Evolutionary conservation across 2,329 filamentous ascomycete species (phyloP).

Genomic region (Colletotrichum sp.): DNA sequence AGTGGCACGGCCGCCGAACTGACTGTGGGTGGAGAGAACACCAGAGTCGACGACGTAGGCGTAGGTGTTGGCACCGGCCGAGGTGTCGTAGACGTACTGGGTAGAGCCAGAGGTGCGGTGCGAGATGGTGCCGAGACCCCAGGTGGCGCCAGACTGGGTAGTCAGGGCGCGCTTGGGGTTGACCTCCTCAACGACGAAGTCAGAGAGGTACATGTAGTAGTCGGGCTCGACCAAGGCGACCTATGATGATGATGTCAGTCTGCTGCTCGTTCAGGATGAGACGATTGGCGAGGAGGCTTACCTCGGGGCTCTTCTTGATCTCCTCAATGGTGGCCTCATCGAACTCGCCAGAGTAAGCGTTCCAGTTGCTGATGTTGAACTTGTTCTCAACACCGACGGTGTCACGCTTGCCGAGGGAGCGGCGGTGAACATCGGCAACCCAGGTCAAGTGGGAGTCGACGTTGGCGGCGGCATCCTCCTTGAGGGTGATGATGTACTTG

Average conservation of each 20-base stretch:
- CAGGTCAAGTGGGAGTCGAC: slow-evolving; percentile 31
- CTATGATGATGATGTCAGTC: slow-evolving; percentile 31
- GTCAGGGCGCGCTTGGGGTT: slow-evolving; percentile 20
- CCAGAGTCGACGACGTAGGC: slow-evolving; percentile 63
- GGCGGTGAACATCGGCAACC: slow-evolving; percentile 35
- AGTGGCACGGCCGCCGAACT: slow-evolving; percentile 48
- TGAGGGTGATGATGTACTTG: slow-evolving; percentile 54
- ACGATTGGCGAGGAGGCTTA: slow-evolving; percentile 36
- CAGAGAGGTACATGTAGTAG: slow-evolving; percentile 29
- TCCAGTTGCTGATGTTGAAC: slow-evolving; percentile 34
- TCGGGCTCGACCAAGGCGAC: slow-evolving; percentile 38
- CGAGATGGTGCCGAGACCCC: slow-evolving; percentile 52
- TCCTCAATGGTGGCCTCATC: slow-evolving; percentile 42
- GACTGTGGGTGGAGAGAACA: slow-evolving; percentile 48
- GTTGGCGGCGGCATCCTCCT: slow-evolving; percentile 34
- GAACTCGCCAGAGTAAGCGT: slow-evolving; percentile 50
- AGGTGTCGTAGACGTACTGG: slow-evolving; percentile 46
- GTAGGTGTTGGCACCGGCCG: slow-evolving; percentile 45
- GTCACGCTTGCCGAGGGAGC: slow-evolving; percentile 35
- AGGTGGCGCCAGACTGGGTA: slow-evolving; percentile 41
- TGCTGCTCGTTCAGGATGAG: neutral
- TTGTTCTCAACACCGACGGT: slow-evolving; percentile 15
- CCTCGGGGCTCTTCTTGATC: slow-evolving; percentile 44
- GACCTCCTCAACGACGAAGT: slow-evolving; percentile 18
- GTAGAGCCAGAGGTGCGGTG: slow-evolving; percentile 35